phyloP scores from a whole-genome alignment of 805 yeast genomes.

The Priceomyces castillae region DNA sequence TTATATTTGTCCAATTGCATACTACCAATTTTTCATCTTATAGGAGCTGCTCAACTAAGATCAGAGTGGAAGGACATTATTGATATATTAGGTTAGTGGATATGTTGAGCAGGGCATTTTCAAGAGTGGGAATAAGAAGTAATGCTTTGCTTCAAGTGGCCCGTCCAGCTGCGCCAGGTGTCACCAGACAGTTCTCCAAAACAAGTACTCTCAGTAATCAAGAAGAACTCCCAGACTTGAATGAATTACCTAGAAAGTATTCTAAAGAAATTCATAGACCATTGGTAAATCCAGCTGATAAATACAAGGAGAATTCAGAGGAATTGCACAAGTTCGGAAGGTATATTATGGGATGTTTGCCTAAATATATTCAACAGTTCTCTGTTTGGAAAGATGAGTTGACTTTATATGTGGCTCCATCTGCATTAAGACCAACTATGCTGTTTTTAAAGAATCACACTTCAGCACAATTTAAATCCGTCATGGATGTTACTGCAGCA shows the following conservation, averaged over 20 bases:
- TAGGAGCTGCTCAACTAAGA: background rate
- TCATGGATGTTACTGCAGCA: constrained; percentile 80
- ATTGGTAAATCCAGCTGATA: constrained; percentile 74
- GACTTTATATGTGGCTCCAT: constrained; percentile 70
- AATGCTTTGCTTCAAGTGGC: background rate
- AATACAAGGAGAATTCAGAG: constrained; percentile 61
- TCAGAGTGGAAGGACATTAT: background rate
- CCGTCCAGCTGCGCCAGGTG: background rate
- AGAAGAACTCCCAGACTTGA: constrained; percentile 34
- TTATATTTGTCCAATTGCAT: constrained; percentile 12
- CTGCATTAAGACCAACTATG: constrained; percentile 68
- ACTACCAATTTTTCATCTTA: constrained; percentile 10
- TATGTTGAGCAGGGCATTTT: constrained; percentile 2
- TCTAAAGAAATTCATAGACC: constrained; percentile 40
- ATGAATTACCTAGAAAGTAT: constrained; percentile 37
- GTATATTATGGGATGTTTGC: constrained; percentile 73
- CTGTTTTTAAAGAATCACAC: constrained; percentile 74
- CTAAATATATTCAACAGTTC: constrained; percentile 79
- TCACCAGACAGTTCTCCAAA: constrained; percentile 3
- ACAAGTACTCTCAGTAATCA: background rate
- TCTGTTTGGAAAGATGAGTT: constrained; percentile 91
- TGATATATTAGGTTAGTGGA: background rate
- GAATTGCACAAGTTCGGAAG: constrained; percentile 80
- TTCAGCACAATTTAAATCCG: constrained; percentile 73
- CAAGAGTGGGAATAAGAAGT: background rate